Conservation (phyloP, 257 asterid genomes). For the Scutellaria barbata region DNA sequence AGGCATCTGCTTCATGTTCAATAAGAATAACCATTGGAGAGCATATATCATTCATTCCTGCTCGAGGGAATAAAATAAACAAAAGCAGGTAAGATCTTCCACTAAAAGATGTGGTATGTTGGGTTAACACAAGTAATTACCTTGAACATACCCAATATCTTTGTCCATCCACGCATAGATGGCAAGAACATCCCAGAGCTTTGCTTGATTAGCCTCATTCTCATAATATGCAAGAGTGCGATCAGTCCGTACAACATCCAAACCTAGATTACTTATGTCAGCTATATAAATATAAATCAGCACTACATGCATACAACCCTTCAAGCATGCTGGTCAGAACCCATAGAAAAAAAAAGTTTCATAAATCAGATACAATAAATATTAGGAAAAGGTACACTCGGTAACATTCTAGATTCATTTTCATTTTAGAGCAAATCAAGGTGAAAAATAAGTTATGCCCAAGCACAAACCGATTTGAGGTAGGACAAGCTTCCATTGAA, state of each 20-base stretch:
- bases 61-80: constrained; percentile 35
- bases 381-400: neutral
- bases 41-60: constrained; percentile 99
- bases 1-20: constrained; percentile 95
- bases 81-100: constrained; percentile 36
- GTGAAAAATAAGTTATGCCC: constrained; percentile 31
- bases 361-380: constrained; percentile 2
- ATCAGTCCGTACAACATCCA: constrained; percentile 95
- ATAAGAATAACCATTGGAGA: constrained; percentile 90
- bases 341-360: neutral
- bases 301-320: constrained; percentile 10
- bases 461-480: constrained; percentile 82
- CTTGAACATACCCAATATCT: constrained; percentile 98
- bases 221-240: constrained; percentile 81
- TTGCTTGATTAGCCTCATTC: constrained; percentile 75
- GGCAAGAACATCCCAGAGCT: constrained; percentile 86
- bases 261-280: constrained; percentile 53
- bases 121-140: constrained; percentile 47
- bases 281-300: constrained; percentile 31
- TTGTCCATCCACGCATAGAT: constrained; percentile 93
- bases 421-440: constrained; percentile 16
- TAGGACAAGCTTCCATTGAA: constrained; percentile 76
- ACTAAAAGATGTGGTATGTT: constrained; percentile 24
- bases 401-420: neutral
- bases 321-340: constrained; percentile 19